Base-by-base conservation (phyloP, 1,284 basidiomycete genomes). In the Cryptococcus deneoformans region DNA sequence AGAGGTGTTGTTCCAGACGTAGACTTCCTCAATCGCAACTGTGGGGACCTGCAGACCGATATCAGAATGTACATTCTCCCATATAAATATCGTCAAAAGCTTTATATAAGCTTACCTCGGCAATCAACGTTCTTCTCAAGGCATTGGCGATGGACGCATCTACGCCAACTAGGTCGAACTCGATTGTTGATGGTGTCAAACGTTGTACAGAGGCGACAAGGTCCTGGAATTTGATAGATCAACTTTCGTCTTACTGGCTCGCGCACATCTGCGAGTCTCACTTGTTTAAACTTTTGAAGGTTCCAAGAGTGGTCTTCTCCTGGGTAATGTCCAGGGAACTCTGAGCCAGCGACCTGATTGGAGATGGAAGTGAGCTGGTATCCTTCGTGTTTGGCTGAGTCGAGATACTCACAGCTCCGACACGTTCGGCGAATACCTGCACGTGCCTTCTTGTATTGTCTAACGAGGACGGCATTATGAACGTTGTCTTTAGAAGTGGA, bases 111-210 rank as follows among this genome's bases (percentile, higher is more conserved):
- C 83, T 59, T 63, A 91, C 94, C 83, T 99, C 95, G 34, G 96
- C 90, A 53, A 99, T 90, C 71, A 98, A 82, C 55, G 95, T 90
- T 58, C 95, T 82, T 46, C 96, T 84, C 65, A 97, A 85, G 0
- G 95, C 92, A 75, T 99, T 99, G 34, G 96, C 93, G 53, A 99
- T 90, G 36, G 90, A 90, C 0, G 96, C 91, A 77, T 99, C 96
- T 37, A 98, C 89, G 7, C 96, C 95, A 57, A 98, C 85, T 35
- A 99, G 80, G 79, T 99, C 95, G 74, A 99, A 95, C 69, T 98
- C 94, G 62, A 96, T 85, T 4, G 87, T 87, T 3, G 87, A 83
- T 47, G 88, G 83, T 3, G 92, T 93, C 44, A 94, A 79, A 50
- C 88, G 82, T 63, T 88, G 86, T 37, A 95, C 82, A 50, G 85